Base-by-base conservation (phyloP, 2,329 filamentous ascomycete genomes). In the Cercospora nicotianae region DNA sequence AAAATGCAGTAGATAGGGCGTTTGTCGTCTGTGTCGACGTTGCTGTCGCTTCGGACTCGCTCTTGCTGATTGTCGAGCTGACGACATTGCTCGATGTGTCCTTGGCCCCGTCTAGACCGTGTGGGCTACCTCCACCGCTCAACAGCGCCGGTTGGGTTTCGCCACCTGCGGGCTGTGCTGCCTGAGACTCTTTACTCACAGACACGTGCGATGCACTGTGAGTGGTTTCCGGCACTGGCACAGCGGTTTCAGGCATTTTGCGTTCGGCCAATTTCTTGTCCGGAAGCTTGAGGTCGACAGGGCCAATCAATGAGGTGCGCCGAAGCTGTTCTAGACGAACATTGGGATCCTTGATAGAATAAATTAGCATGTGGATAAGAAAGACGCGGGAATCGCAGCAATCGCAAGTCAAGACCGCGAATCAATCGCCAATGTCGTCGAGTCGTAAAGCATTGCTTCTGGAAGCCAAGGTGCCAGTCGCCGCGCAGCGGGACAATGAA, bases 281-380 rank as follows among this genome's bases (percentile, higher is more conserved):
- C 5, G 75, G 75, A n/a, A 77, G 45, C 39, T 74, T 74, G 42
- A 79, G 69, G 33, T 78, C 74, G 30, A 67, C 64, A 1, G 75
- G 73, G 9, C 70, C 72, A 60, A 79, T 69, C 18, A 84, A 74
- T 2, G 82, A 84, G 39, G 78, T 80, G 28, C 81, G 78, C 53
- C 82, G 80, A 10, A 85, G 79, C 68, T 82, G 73, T 67, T 84
- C 83, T 67, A 85, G 82, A 72, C 81, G 80, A 57, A 78, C 77
- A 51, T 75, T 73, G 0, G 83, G 83, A 65, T 85, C 79, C 83
- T 84, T 79, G n/a, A 48, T 26, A 8, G n/a, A 63, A 65, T 42
- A 20, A 23, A 66, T 72, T 70, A 72, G 70, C 70, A 66, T 60
- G n/a, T 65, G 51, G 31, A 33, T 31, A 36, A 36, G 53, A 26